Evolutionary conservation across 495 filamentous ascomycete species (phyloP), one percentile per base, ranked within the genome.

Genomic region (Penicillium malachiteum): DNA sequence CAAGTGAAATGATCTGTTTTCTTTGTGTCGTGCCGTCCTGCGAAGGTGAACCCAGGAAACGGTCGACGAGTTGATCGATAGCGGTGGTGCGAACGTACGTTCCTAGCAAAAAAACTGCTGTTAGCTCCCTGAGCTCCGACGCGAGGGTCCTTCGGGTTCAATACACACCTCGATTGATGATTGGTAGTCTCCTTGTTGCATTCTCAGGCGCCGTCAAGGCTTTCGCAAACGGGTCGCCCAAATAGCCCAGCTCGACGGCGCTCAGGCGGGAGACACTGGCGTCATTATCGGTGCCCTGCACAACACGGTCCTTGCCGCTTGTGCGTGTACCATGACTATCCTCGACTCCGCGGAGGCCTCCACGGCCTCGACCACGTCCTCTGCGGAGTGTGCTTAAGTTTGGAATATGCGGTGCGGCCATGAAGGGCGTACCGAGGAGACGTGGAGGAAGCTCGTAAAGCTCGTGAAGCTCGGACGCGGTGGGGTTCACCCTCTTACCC

Each of bases 21-120:
- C 67, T 69, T 3, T 57, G 43, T 13, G 45, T 42, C 4, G 64
- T n/a, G n/a, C 39, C 31, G 40, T 52, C 46, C 40, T 55, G 43
- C 13, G 59, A 42, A 35, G 47, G 58, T 12, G 69, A 47, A 56
- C 67, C 46, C 45, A 97, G 81, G 67, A 97, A 97, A 34, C 69
- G 68, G 26, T 81, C 67, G 54, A 97, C 84, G 21, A 98, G 83
- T 38, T 71, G 73, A 72, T 97, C 92, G 66, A 98, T 88, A 18
- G 91, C 90, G 30, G 82, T 84, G 21, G 93, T 97, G 59, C 94
- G 85, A 30, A 93, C 89, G 68, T 96, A 97, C n/a, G 94, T 97
- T 37, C 93, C 91, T 93, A 50, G 10, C 7, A 14, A 30, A 13
- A 30, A 26, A 26, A 1, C 21, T 26, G 21, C 21, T 26, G 21